phyloP scores from a whole-genome alignment of 2,329 filamentous ascomycete species.

The Aspergillus niger region DNA sequence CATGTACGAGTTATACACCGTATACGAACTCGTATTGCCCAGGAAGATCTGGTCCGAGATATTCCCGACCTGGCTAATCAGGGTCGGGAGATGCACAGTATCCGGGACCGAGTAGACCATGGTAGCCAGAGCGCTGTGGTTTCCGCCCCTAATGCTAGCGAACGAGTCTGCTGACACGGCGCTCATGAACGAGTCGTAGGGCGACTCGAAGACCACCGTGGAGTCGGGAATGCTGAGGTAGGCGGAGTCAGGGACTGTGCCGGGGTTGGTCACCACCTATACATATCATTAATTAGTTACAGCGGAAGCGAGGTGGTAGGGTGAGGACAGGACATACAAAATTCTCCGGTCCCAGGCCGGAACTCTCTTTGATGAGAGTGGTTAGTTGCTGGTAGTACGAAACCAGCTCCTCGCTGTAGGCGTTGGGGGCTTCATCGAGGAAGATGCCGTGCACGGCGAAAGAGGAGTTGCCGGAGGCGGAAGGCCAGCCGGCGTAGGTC shows the following conservation, averaged over 20 bases:
- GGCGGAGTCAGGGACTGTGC: conserved; percentile 12
- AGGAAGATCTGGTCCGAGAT: conserved; percentile 17
- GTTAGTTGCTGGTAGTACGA: conserved; percentile 6
- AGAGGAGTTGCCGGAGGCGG: conserved; percentile 6
- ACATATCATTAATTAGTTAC: not conserved
- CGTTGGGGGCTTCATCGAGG: conserved; percentile 14
- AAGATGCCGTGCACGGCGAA: conserved; percentile 18
- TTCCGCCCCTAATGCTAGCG: not conserved
- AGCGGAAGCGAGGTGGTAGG: too few species aligned
- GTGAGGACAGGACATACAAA: not conserved
- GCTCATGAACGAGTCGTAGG: conserved; percentile 11
- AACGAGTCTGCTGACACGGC: not conserved
- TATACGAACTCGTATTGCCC: conserved; percentile 9
- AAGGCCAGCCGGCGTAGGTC: conserved; percentile 15
- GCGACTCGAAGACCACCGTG: conserved; percentile 18
- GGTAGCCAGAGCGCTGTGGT: conserved; percentile 5
- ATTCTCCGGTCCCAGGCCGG: conserved; percentile 12
- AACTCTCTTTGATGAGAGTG: conserved; percentile 1
- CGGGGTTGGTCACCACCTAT: conserved; percentile 18
- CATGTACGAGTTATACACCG: conserved; percentile 11
- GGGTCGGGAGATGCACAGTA: not conserved
- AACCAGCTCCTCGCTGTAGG: not conserved
- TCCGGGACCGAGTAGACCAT: conserved; percentile 15
- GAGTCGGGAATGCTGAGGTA: conserved; percentile 15
- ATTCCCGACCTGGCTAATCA: conserved; percentile 5